phyloP scores from a whole-genome alignment of 139 green algal genomes.

The Desmodesmus armatus region DNA sequence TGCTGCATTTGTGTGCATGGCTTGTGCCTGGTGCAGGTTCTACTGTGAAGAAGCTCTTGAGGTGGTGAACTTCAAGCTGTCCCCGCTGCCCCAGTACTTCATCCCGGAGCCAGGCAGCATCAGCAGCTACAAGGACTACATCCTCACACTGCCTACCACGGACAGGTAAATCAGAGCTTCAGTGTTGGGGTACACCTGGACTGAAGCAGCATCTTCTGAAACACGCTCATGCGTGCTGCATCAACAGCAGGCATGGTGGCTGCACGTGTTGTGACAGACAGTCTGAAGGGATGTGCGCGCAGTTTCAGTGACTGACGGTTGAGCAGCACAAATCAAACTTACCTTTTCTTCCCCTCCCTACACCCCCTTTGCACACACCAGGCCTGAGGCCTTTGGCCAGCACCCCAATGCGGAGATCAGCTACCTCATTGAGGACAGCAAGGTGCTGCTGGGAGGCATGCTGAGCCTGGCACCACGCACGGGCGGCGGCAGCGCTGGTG shows the following conservation, averaged over 20 bases:
- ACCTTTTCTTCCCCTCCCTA: too few relatives aligned
- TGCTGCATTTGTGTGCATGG: not conserved
- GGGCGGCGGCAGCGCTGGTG: constrained; percentile 38
- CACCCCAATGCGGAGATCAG: constrained; percentile 92
- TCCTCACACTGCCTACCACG: constrained; percentile 69
- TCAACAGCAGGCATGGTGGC: not conserved
- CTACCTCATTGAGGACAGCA: constrained; percentile 86
- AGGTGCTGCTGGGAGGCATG: constrained; percentile 80
- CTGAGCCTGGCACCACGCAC: constrained; percentile 70
- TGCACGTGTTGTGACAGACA: not conserved
- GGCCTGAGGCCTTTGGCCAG: constrained; percentile 89
- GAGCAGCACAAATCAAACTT: too few relatives aligned
- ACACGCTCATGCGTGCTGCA: too few relatives aligned
- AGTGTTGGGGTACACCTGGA: not conserved
- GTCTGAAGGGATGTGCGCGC: not conserved
- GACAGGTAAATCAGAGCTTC: constrained; percentile 29
- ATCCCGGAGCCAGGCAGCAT: constrained; percentile 78
- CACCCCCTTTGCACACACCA: too few relatives aligned
- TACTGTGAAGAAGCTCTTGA: constrained; percentile 87
- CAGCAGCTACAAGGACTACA: constrained; percentile 74
- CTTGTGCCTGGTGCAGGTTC: constrained; percentile 78
- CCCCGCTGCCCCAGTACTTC: constrained; percentile 75
- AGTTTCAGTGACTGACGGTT: too few relatives aligned
- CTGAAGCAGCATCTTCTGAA: too few relatives aligned
- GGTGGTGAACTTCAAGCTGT: constrained; percentile 80